Evolutionary conservation across 2,329 filamentous ascomycete species (phyloP).

Genomic region (Westerdykella sp.): DNA sequence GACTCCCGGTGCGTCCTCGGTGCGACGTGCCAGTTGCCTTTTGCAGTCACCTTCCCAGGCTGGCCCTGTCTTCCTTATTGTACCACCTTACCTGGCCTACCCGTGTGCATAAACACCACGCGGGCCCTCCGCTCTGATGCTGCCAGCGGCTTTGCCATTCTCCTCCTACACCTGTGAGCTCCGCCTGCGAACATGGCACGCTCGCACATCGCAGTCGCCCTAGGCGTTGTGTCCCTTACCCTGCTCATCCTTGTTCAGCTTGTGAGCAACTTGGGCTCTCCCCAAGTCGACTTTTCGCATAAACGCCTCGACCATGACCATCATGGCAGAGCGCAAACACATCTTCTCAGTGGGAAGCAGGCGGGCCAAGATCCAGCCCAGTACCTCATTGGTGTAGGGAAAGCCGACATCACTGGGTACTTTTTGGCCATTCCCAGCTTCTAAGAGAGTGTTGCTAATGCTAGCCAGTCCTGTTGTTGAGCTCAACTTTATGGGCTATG

Average conservation of each 20-base stretch:
- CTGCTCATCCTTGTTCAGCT: conserved; percentile 33
- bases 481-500: conserved; percentile 88
- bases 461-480: conserved; percentile 70
- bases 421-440: neutral
- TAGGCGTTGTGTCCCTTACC: conserved; percentile 31
- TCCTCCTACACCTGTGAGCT: conserved; percentile 15
- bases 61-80: no score
- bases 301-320: conserved; percentile 19
- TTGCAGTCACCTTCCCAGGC: no score
- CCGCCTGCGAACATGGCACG: conserved; percentile 32
- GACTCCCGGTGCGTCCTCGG: no score
- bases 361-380: conserved; percentile 37
- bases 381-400: conserved; percentile 63
- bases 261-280: conserved; percentile 29
- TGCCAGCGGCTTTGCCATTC: conserved; percentile 1
- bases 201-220: conserved; percentile 34
- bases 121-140: conserved; percentile 1
- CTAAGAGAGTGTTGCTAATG: conserved; percentile 8
- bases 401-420: conserved; percentile 66
- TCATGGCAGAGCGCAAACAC: conserved; percentile 18
- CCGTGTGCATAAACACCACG: neutral
- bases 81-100: no score
- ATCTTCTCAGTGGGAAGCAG: conserved; percentile 25
- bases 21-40: no score
- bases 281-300: conserved; percentile 34